Conservation (phyloP, 148 eudicot genomes). For the Rhododendron kiyosumense region DNA sequence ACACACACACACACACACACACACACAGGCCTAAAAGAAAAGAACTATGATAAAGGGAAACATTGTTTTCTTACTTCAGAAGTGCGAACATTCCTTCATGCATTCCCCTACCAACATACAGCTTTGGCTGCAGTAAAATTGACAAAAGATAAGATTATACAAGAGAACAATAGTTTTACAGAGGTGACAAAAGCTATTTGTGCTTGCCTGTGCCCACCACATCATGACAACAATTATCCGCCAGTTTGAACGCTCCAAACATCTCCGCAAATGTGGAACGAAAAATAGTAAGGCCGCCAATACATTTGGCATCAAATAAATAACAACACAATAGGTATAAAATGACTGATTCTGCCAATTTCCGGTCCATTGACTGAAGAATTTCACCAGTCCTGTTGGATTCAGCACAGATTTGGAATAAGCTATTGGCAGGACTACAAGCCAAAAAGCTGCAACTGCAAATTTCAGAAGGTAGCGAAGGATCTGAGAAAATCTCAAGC, state of each 20-base stretch:
- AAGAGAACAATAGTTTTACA: not conserved
- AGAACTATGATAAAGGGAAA: not conserved
- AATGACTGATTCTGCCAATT: slow-evolving; percentile 50
- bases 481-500: slow-evolving; percentile 76
- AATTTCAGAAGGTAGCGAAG: slow-evolving; percentile 81
- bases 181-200: slow-evolving; percentile 9
- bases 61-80: slow-evolving; percentile 60
- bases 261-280: slow-evolving; percentile 65
- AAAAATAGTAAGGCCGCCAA: slow-evolving; percentile 70
- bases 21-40: not conserved
- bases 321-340: slow-evolving; percentile 61
- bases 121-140: slow-evolving; percentile 71
- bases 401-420: slow-evolving; percentile 56
- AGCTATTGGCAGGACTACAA: slow-evolving; percentile 75
- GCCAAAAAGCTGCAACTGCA: slow-evolving; percentile 80
- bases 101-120: slow-evolving; percentile 96
- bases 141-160: not conserved
- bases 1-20: not conserved
- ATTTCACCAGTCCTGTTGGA: slow-evolving; percentile 62
- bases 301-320: slow-evolving; percentile 73
- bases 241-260: slow-evolving; percentile 82
- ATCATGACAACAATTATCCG: slow-evolving; percentile 51
- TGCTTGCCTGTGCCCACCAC: slow-evolving; percentile 99
- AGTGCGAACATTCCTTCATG: slow-evolving; percentile 91
- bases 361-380: slow-evolving; percentile 65